Evolutionary conservation across 2,329 filamentous ascomycete genomes (phyloP).

Genomic region (Colletotrichum acutatum): DNA sequence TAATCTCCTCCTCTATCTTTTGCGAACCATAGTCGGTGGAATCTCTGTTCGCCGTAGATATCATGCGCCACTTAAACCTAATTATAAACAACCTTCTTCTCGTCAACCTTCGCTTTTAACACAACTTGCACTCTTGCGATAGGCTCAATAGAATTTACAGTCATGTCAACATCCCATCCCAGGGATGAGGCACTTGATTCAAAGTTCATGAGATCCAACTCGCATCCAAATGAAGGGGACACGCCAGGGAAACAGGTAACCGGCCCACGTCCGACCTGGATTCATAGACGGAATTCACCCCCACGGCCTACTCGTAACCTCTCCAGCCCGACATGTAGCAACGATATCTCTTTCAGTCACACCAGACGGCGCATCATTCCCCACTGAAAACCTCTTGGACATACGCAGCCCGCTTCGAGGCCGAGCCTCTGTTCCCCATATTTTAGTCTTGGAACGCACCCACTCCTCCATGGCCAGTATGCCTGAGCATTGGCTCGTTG

Average conservation of each 20-base stretch:
- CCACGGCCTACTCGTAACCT: neutral
- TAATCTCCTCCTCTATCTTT: too few species aligned
- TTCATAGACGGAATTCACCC: neutral
- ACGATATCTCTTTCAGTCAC: neutral
- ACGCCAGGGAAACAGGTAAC: neutral
- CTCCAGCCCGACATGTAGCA: neutral
- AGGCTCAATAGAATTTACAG: too few species aligned
- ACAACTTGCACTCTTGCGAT: neutral
- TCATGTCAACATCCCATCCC: too few species aligned
- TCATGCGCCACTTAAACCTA: neutral
- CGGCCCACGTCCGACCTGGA: neutral
- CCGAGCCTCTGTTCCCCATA: conserved; percentile 1
- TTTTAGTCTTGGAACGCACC: conserved; percentile 24
- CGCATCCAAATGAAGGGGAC: neutral
- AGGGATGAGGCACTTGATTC: too few species aligned
- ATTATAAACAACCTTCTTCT: neutral
- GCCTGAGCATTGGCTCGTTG: conserved; percentile 13
- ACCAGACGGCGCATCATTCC: neutral
- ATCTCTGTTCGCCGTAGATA: neutral
- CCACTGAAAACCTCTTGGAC: conserved; percentile 5
- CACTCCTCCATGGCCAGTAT: conserved; percentile 24
- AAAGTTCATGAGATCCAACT: neutral
- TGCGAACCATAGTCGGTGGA: neutral
- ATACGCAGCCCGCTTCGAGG: neutral
- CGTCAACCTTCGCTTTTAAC: neutral